A percentile compares a stretch with the other conserved stretches of the same genome.
Conservation (phyloP, 345 rosid genomes). For the Euphorbia lathyris region DNA sequence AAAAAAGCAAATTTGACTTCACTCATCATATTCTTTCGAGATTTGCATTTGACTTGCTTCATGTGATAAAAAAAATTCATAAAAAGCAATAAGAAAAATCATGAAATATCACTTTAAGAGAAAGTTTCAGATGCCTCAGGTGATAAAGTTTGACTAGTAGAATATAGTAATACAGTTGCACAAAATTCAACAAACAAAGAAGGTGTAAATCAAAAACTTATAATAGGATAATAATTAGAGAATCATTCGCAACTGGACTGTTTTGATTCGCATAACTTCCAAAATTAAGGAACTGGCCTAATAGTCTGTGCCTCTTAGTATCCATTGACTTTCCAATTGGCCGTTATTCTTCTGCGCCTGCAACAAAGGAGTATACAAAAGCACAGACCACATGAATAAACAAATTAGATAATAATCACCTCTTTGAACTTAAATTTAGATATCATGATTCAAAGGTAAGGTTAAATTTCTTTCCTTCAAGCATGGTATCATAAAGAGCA, state of each 20-base stretch:
- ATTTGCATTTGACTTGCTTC: too few relatives aligned
- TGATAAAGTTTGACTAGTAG: not conserved
- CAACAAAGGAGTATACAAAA: not conserved
- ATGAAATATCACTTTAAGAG: not conserved
- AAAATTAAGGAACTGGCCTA: slow-evolving; percentile 56
- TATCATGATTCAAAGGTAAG: too few relatives aligned
- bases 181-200: not conserved
- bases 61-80: too few relatives aligned
- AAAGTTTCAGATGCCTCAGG: not conserved
- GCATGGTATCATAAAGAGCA: slow-evolving; percentile 50
- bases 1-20: too few relatives aligned
- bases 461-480: slow-evolving; percentile 58
- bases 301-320: slow-evolving; percentile 61
- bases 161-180: not conserved
- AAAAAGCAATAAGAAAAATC: too few relatives aligned
- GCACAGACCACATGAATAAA: too few relatives aligned
- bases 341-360: slow-evolving; percentile 50
- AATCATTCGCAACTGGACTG: slow-evolving; percentile 54
- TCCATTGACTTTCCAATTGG: slow-evolving; percentile 53
- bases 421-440: too few relatives aligned
- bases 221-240: slow-evolving; percentile 48
- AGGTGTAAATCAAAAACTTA: slow-evolving; percentile 21
- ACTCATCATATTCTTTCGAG: too few relatives aligned
- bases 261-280: slow-evolving; percentile 66
- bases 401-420: too few relatives aligned